These are phyloP conservation scores for Diaporthe sp. DNA, from an alignment of 2,329 filamentous ascomycete genomes.

Conservation along the genomic window DNA sequence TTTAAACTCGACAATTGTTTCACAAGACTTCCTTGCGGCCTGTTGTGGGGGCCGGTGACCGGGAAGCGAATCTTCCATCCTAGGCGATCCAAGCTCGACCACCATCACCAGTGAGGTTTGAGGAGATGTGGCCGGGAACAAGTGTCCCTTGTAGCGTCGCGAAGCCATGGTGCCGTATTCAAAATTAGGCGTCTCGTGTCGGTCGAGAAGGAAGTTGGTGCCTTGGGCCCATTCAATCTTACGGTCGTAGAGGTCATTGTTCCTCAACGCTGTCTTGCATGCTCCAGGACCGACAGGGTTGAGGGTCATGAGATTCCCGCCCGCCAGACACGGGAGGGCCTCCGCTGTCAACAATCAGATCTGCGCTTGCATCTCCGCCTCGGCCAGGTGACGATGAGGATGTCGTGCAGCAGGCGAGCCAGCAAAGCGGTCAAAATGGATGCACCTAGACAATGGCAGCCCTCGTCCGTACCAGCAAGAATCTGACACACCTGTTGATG, in stretches of 20 bases:
- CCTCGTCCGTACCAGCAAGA: conserved; percentile 28
- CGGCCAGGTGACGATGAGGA: conserved; percentile 4
- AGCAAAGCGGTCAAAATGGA: conserved; percentile 27
- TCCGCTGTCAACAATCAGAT: conserved; percentile 17
- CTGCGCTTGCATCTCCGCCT: conserved; percentile 15
- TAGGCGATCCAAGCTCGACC: conserved; percentile 15
- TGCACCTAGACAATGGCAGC: conserved; percentile 22
- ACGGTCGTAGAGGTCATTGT: conserved; percentile 10
- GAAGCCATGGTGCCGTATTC: background rate
- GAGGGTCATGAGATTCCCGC: conserved; percentile 1
- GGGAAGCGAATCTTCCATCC: conserved; percentile 24
- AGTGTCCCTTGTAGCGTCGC: background rate
- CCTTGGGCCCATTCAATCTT: background rate
- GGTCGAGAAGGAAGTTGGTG: background rate
- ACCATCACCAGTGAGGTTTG: conserved; percentile 3
- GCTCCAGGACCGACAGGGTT: conserved; percentile 15
- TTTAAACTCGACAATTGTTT: conserved; percentile 30
- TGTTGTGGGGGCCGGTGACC: conserved; percentile 19
- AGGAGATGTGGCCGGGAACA: conserved; percentile 1
- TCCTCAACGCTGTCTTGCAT: conserved; percentile 17
- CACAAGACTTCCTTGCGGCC: conserved; percentile 27
- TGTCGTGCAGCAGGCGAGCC: conserved; percentile 25
- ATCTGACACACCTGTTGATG: conserved; percentile 30
- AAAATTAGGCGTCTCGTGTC: conserved; percentile 3
- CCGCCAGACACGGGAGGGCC: conserved; percentile 19